A percentile compares a stretch with the other conserved stretches of the same genome.
These are phyloP conservation scores for Dissophora globulifera DNA, from an alignment of 192 early-diverging fungal species.

Conservation along the genomic window DNA sequence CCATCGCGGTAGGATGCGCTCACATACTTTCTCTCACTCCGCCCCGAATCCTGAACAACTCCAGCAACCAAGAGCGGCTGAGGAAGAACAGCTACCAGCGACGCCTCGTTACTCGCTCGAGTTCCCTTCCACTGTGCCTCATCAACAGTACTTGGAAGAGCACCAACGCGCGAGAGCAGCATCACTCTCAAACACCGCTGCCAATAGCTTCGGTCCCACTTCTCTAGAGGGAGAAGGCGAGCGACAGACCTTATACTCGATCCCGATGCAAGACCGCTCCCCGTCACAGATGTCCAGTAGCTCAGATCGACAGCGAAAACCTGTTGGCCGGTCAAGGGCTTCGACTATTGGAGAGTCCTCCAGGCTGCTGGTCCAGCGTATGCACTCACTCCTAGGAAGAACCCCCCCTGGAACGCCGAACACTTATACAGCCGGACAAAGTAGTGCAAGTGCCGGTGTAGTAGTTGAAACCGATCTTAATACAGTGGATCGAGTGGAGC, in stretches of 20 bases:
- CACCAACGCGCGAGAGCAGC: slow-evolving; percentile 27
- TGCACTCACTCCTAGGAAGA: slow-evolving; percentile 27
- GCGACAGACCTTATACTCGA: background rate
- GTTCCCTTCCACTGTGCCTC: slow-evolving; percentile 42
- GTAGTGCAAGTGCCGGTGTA: background rate
- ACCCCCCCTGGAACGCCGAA: background rate
- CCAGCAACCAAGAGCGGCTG: background rate
- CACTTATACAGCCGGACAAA: background rate
- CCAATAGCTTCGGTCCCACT: no score
- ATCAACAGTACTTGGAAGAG: slow-evolving; percentile 26
- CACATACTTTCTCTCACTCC: slow-evolving; percentile 39
- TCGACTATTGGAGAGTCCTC: slow-evolving; percentile 40
- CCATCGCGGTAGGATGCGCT: slow-evolving; percentile 5
- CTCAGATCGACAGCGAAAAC: background rate
- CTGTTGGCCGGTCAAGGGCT: slow-evolving; percentile 1
- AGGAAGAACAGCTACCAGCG: background rate
- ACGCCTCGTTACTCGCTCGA: slow-evolving; percentile 51
- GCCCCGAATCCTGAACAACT: background rate
- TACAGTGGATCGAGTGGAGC: background rate
- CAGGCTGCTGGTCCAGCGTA: slow-evolving; percentile 24
- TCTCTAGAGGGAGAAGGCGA: background rate
- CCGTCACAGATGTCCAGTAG: background rate
- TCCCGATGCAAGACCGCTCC: slow-evolving; percentile 1
- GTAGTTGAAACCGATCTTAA: no score
- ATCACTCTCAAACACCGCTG: background rate